phyloP scores from a whole-genome alignment of 345 rosid species.

The Eucalyptus caleyi region DNA sequence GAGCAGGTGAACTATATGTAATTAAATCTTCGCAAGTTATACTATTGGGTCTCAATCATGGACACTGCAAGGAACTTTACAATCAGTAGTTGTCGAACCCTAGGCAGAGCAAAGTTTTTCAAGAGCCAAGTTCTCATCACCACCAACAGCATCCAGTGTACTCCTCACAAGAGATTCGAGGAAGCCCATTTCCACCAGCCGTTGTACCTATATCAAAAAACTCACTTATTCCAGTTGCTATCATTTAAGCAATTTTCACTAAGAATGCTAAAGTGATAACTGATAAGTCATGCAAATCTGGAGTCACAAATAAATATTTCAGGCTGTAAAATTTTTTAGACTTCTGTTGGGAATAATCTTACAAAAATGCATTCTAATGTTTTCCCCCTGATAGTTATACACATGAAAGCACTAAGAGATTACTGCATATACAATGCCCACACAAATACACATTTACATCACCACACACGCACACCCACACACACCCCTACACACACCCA shows the following conservation, averaged over 20 bases:
- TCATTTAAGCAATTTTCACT: neutral
- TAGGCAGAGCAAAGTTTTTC: constrained; percentile 81
- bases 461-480: neutral
- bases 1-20: neutral
- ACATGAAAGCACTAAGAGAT: neutral
- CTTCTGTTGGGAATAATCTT: neutral
- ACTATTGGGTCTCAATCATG: neutral
- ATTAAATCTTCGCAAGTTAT: neutral
- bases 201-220: constrained; percentile 45
- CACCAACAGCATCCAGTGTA: constrained; percentile 68
- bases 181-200: constrained; percentile 95
- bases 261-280: neutral
- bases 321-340: neutral
- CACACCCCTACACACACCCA: neutral
- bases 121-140: constrained; percentile 96
- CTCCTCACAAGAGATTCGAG: constrained; percentile 67
- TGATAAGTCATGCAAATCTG: neutral
- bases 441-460: neutral
- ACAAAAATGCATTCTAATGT: neutral
- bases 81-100: neutral
- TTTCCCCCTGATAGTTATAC: neutral
- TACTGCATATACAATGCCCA: neutral
- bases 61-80: neutral
- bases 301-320: neutral
- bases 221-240: neutral